Evolutionary conservation across 2,329 filamentous ascomycete species (phyloP), one percentile per base, ranked within the genome.

Genomic region (Talaromyces sp.): DNA sequence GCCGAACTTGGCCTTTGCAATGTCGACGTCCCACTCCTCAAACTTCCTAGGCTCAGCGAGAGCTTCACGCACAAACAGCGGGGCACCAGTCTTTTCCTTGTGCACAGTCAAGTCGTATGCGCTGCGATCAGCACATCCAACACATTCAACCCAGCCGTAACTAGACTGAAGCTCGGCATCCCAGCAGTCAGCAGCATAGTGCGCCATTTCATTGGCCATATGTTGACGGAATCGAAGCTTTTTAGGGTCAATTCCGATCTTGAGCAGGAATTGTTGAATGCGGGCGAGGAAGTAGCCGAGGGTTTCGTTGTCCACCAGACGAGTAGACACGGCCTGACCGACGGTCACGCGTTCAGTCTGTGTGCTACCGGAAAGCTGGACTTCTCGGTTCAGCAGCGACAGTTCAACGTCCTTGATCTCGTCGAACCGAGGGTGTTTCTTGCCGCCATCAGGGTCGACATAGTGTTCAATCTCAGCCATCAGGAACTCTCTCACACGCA

Each of bases 391-490:
- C 54, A 99, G 85, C 30, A 99, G 86, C 60, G 89, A 86, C 62
- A 99, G 84, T 80, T 96, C 89, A 54, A 95, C 79, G 68, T 96
- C 82, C 72, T 91, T 88, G 63, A 99, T 88, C 70, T 96, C 91
- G 53, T 86, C 79, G 78, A 99, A 99, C 61, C 93, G 89, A 58
- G 84, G 79, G 76, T 99, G 95, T 80, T 95, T 96, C 87, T 99
- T 99, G 78, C 92, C 92, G 73, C 92, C 87, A 72, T 95, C 84
- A 10, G 95, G 95, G 72, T 99, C 95, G 68, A 99, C 95, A 73
- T 91, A 99, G 78, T 99, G 95, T 81, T 99, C 95, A 69, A 99
- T 96, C 79, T 99, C 95, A 28, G 94, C 95, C 95, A 99, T 98
- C 70, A 97, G 80, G 80, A 99, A 98, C 77, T 99, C 95, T 70